Conservation (phyloP, 768 basidiomycete genomes). For the Plicaturopsis crispa region DNA sequence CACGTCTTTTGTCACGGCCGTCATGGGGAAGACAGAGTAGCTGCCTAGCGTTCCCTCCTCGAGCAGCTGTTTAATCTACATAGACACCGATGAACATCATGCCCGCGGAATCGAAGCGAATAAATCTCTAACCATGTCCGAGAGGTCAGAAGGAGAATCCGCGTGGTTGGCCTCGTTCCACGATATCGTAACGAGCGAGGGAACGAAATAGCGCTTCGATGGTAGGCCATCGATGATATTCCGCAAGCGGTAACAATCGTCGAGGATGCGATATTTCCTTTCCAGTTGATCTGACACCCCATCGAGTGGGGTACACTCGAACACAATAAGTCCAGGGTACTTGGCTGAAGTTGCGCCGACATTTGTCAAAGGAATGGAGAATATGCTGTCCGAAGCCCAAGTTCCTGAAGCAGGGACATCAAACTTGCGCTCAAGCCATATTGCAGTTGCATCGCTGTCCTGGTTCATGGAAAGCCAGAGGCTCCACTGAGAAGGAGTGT, state of each 20-base stretch:
- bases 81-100: slow-evolving; percentile 3
- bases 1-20: slow-evolving; percentile 44
- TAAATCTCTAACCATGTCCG: slow-evolving; percentile 44
- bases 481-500: slow-evolving; percentile 39
- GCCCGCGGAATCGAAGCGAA: neutral
- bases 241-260: slow-evolving; percentile 65
- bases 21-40: slow-evolving; percentile 40
- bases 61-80: slow-evolving; percentile 43
- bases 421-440: slow-evolving; percentile 77
- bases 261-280: slow-evolving; percentile 66
- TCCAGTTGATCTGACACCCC: slow-evolving; percentile 60
- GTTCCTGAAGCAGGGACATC: slow-evolving; percentile 54
- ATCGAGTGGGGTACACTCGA: slow-evolving; percentile 65
- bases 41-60: slow-evolving; percentile 31
- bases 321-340: slow-evolving; percentile 64
- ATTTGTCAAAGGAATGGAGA: slow-evolving; percentile 47
- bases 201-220: slow-evolving; percentile 47
- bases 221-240: slow-evolving; percentile 53
- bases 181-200: slow-evolving; percentile 51
- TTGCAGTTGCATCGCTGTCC: slow-evolving; percentile 67
- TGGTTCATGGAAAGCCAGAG: slow-evolving; percentile 73
- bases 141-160: slow-evolving; percentile 38
- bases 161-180: slow-evolving; percentile 46
- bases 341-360: slow-evolving; percentile 10
- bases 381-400: slow-evolving; percentile 53